A percentile compares a stretch with the other conserved stretches of the same genome.
phyloP scores from a whole-genome alignment of 805 yeast species.

The Brettanomyces custersianus region DNA sequence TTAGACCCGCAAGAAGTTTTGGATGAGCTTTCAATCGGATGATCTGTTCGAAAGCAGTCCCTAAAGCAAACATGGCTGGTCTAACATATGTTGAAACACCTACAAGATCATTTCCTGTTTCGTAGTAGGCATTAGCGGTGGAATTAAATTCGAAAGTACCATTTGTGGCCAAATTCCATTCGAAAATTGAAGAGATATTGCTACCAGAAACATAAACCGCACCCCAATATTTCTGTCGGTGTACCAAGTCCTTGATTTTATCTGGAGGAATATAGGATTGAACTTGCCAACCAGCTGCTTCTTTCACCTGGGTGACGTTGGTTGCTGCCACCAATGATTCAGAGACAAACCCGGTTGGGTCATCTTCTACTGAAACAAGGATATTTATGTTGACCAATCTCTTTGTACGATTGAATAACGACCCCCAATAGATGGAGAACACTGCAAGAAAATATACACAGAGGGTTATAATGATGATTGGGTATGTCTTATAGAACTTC shows the following conservation, averaged over 20 bases:
- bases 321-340: slow-evolving; percentile 19
- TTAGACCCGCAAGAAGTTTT: slow-evolving; percentile 20
- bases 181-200: slow-evolving; percentile 35
- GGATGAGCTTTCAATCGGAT: slow-evolving; percentile 16
- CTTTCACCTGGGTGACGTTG: slow-evolving; percentile 6
- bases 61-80: slow-evolving; percentile 33
- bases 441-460: slow-evolving; percentile 29
- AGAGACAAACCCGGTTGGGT: slow-evolving; percentile 22
- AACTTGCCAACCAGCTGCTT: slow-evolving; percentile 30
- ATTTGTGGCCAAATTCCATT: slow-evolving; percentile 16
- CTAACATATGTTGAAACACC: slow-evolving; percentile 37
- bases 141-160: slow-evolving; percentile 19
- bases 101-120: slow-evolving; percentile 55
- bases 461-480: slow-evolving; percentile 19
- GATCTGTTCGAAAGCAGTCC: slow-evolving; percentile 17
- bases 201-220: slow-evolving; percentile 44
- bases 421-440: slow-evolving; percentile 43
- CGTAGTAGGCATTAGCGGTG: slow-evolving; percentile 32
- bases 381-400: slow-evolving; percentile 27
- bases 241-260: slow-evolving; percentile 36
- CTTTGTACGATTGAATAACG: slow-evolving; percentile 25
- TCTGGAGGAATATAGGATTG: slow-evolving; percentile 21
- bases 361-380: slow-evolving; percentile 32
- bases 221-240: slow-evolving; percentile 55
- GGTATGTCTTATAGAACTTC: slow-evolving; percentile 9